Conservation (phyloP, 192 early-diverging fungal genomes). For the Phlyctochytrium bullatum region DNA sequence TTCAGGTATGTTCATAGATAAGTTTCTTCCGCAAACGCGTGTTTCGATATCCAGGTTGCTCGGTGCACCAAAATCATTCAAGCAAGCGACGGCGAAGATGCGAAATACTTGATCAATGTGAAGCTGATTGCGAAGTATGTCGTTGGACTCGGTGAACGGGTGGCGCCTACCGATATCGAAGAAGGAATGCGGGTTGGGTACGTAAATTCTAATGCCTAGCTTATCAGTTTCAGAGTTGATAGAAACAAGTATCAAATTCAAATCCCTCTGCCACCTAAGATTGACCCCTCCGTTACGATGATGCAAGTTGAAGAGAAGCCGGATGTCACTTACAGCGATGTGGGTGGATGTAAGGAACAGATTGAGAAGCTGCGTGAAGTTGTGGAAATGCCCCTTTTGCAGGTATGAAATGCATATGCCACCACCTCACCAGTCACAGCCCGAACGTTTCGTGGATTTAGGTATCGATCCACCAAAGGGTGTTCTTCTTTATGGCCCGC, state of each 20-base stretch:
- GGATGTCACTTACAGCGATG: conserved; percentile 98
- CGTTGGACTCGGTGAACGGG: conserved; percentile 91
- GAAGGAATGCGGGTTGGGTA: conserved; percentile 98
- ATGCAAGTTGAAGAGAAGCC: conserved; percentile 99
- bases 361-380: conserved; percentile 99
- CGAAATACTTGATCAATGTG: conserved; percentile 98
- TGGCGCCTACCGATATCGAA: conserved; percentile 98
- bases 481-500: conserved; percentile 88
- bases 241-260: conserved; percentile 99
- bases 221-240: conserved; percentile 70
- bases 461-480: conserved; percentile 99
- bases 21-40: neutral
- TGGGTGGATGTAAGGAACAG: conserved; percentile 99
- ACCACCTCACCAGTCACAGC: conserved; percentile 41
- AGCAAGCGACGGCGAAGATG: conserved; percentile 80
- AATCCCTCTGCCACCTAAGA: conserved; percentile 97
- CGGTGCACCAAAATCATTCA: conserved; percentile 99
- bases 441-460: conserved; percentile 94
- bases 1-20: conserved; percentile 65
- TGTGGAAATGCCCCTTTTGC: conserved; percentile 93
- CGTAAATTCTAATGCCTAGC: conserved; percentile 11
- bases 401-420: conserved; percentile 36
- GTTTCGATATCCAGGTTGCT: conserved; percentile 65
- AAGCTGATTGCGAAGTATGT: conserved; percentile 99
- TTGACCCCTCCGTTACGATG: conserved; percentile 97